These are phyloP conservation scores for Gloeophyllum trabeum DNA, from an alignment of 768 basidiomycete species.

Conservation along the genomic window DNA sequence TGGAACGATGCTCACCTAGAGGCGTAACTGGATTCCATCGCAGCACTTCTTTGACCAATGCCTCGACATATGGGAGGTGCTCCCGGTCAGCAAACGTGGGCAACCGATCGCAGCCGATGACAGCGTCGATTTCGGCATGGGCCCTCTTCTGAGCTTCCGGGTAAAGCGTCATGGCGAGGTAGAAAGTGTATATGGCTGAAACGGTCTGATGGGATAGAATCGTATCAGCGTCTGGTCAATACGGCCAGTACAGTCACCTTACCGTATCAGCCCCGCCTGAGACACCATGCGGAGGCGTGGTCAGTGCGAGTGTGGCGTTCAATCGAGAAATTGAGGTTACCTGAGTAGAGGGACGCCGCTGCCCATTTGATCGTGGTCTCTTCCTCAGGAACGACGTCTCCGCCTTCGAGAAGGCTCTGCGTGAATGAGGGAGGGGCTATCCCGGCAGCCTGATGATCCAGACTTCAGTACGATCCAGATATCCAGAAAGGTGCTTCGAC, in stretches of 20 bases:
- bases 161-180: constrained; percentile 13
- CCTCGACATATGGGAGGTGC: constrained; percentile 8
- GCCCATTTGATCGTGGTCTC: constrained; percentile 11
- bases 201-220: constrained; percentile 7
- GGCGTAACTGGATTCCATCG: constrained; percentile 7
- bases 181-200: constrained; percentile 10
- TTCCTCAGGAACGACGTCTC: constrained; percentile 3
- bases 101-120: constrained; percentile 7
- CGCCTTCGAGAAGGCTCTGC: constrained; percentile 4
- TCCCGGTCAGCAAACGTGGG: constrained; percentile 10
- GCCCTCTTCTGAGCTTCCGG: constrained; percentile 15
- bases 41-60: constrained; percentile 8
- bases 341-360: constrained; percentile 11
- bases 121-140: constrained; percentile 16
- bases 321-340: constrained; percentile 6
- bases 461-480: not conserved
- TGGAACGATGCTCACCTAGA: not conserved
- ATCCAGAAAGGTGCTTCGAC: too few relatives aligned
- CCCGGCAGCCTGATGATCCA: constrained; percentile 6
- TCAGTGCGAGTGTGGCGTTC: too few relatives aligned
- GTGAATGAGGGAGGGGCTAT: constrained; percentile 9
- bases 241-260: not conserved
- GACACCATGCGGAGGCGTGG: not conserved
- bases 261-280: constrained; percentile 9
- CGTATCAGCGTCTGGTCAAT: not conserved